phyloP scores from a whole-genome alignment of 108 stramenopile species.

The Fragilaria radians region DNA sequence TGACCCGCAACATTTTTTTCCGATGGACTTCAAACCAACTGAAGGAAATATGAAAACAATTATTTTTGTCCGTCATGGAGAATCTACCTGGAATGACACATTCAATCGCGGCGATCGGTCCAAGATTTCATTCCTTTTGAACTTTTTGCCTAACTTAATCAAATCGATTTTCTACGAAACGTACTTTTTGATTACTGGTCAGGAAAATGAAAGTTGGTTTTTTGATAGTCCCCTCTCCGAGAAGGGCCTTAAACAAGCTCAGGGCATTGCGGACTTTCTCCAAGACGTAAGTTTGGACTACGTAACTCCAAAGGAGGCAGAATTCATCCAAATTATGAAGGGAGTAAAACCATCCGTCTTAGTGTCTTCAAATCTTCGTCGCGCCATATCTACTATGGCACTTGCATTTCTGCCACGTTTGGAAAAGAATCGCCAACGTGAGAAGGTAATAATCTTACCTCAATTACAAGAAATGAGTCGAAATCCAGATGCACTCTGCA shows the following conservation, averaged over 20 bases:
- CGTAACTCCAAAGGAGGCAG: constrained; percentile 38
- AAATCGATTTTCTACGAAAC: constrained; percentile 46
- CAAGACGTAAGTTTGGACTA: constrained; percentile 31
- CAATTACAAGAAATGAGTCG: constrained; percentile 79
- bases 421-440: constrained; percentile 16
- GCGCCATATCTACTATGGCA: constrained; percentile 77
- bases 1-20: constrained; percentile 48
- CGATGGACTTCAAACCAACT: neutral
- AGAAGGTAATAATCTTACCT: constrained; percentile 53
- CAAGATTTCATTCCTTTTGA: constrained; percentile 40
- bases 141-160: constrained; percentile 68
- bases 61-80: constrained; percentile 77
- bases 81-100: constrained; percentile 85
- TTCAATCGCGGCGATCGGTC: constrained; percentile 75
- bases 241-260: constrained; percentile 60
- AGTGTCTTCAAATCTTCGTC: constrained; percentile 69
- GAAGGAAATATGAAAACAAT: constrained; percentile 55
- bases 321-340: constrained; percentile 28
- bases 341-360: constrained; percentile 47
- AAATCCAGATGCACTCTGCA: constrained; percentile 84
- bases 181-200: constrained; percentile 67
- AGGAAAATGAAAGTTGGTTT: constrained; percentile 70
- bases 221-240: constrained; percentile 66
- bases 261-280: constrained; percentile 47
- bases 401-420: constrained; percentile 68